phyloP scores from a whole-genome alignment of 2,329 filamentous ascomycete species.

The Botrytis elliptica region DNA sequence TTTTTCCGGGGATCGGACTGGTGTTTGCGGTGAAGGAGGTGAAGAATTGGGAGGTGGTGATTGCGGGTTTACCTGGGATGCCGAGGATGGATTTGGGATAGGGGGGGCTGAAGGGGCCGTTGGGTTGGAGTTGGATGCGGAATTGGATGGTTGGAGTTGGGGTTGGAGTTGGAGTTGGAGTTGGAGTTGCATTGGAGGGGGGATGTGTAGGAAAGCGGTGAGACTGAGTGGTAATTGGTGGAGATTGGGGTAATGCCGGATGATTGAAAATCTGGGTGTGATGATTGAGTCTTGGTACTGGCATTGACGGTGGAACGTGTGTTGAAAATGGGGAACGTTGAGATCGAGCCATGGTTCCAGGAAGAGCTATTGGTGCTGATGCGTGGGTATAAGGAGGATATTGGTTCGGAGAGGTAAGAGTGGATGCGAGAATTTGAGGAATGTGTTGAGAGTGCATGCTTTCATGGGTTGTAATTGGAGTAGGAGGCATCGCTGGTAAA shows the following conservation, averaged over 20 bases:
- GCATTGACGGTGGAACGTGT: not conserved
- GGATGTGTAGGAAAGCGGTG: too few relatives aligned
- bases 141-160: not conserved
- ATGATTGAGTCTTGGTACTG: not conserved
- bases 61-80: not conserved
- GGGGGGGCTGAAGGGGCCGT: not conserved
- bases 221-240: not conserved
- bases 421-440: not conserved
- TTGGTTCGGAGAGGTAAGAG: not conserved
- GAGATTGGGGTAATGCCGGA: not conserved
- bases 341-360: not conserved
- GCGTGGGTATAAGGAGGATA: not conserved
- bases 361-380: not conserved
- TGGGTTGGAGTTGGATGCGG: not conserved
- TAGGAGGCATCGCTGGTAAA: not conserved
- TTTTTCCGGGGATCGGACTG: too few relatives aligned
- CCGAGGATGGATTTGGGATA: not conserved
- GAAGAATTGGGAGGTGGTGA: not conserved
- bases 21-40: not conserved
- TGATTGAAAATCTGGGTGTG: not conserved
- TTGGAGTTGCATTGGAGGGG: not conserved
- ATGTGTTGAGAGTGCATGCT: not conserved
- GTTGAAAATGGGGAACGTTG: not conserved
- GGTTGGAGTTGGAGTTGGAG: not conserved
- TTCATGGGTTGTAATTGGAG: not conserved